Conservation (phyloP, 345 rosid species). For the Rubroshorea leprosula region DNA sequence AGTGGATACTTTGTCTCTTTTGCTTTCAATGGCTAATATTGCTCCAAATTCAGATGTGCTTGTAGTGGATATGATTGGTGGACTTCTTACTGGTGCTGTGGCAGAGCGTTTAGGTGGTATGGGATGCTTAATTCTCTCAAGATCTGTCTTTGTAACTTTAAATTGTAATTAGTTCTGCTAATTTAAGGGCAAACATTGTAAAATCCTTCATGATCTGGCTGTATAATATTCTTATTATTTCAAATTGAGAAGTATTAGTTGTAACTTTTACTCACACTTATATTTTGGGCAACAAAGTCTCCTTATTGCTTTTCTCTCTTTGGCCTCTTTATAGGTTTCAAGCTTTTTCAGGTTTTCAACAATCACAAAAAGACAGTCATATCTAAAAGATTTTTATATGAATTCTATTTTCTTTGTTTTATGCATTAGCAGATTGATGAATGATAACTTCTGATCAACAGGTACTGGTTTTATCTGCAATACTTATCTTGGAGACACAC, state of each 20-base stretch:
- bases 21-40: slow-evolving; percentile 85
- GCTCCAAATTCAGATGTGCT: slow-evolving; percentile 72
- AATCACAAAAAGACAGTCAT: background rate
- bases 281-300: too few relatives aligned
- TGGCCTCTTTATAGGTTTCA: background rate
- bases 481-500: slow-evolving; percentile 45
- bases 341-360: background rate
- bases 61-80: slow-evolving; percentile 88
- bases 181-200: too few relatives aligned
- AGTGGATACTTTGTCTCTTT: slow-evolving; percentile 71
- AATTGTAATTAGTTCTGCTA: too few relatives aligned
- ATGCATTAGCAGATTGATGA: slow-evolving; percentile 9
- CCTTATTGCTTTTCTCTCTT: too few relatives aligned
- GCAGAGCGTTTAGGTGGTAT: slow-evolving; percentile 91
- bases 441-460: slow-evolving; percentile 23
- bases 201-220: too few relatives aligned
- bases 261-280: too few relatives aligned
- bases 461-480: slow-evolving; percentile 81
- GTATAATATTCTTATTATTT: too few relatives aligned
- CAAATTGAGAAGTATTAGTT: too few relatives aligned
- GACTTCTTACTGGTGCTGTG: slow-evolving; percentile 89
- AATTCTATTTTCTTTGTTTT: background rate
- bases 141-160: background rate
- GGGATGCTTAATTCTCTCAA: background rate
- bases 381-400: background rate